Evolutionary conservation across 1,139 yeast genomes (phyloP), one percentile per base, ranked within the genome.

Genomic region (Nakaseomyces nivariensis): DNA sequence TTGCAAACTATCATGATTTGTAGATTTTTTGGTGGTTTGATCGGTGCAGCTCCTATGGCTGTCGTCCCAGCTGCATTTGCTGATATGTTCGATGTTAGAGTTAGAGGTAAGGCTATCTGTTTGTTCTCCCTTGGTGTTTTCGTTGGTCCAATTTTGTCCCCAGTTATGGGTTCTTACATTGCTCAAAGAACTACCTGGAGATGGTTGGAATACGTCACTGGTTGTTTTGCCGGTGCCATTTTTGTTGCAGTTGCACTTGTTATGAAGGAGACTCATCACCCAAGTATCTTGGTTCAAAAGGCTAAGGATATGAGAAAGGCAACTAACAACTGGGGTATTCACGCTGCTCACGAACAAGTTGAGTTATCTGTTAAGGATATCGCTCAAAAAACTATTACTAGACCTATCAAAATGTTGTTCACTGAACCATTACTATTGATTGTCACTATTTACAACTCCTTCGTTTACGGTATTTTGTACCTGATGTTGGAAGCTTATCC

Each of bases 61-160:
- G 86, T 85, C 38, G 89, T 85, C 7, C 95, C 94, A 26, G 95
- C 94, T 32, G 77, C 85, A 0, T 81, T 85, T 72, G 82, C 92
- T 4, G 96, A 87, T 63, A 72, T 85, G 71, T 85, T 78, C 62
- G 75, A 75, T 54, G 77, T 81, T 51, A 65, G 65, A 29, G 58
- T 72, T 11, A 76, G 96, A 65, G 95, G 95, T 56, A 76, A 74
- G 37, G 88, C 89, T 8, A 70, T 85, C 58, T 73, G 79, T n/a
- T 54, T 81, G 26, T 85, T 85, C 61, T 71, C 85, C 1, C 71
- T 81, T 65, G 78, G 79, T 51, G 84, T 85, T 37, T 83, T 85
- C 58, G 76, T 78, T 46, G 92, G 92, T 47, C 96, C 96, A 7
- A 72, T 84, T 66, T 49, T 82, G 50, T 87, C 87, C 0, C 95